phyloP scores from a whole-genome alignment of 352 stramenopile genomes.

The Phytophthora idaei region DNA sequence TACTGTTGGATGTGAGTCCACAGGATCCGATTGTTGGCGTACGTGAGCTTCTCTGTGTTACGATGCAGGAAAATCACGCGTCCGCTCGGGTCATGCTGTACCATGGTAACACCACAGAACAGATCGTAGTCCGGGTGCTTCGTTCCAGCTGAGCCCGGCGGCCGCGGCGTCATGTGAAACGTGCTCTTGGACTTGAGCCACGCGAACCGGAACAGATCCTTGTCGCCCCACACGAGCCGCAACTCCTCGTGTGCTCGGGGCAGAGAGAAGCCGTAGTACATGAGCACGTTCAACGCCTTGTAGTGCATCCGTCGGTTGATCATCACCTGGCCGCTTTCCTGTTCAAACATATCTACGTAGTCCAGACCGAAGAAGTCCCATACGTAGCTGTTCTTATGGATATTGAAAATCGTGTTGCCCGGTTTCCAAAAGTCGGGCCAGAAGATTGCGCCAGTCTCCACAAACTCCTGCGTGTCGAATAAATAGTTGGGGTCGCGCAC shows the following conservation, averaged over 20 bases:
- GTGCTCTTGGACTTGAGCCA: constrained; percentile 75
- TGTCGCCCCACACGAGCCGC: constrained; percentile 78
- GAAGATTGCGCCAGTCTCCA: constrained; percentile 67
- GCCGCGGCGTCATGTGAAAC: constrained; percentile 66
- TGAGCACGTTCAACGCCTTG: constrained; percentile 67
- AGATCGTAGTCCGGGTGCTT: constrained; percentile 53
- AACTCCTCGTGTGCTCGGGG: constrained; percentile 53
- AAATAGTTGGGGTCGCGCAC: constrained; percentile 65
- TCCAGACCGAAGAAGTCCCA: constrained; percentile 73
- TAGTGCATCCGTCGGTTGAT: constrained; percentile 63
- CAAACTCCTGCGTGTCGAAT: constrained; percentile 69
- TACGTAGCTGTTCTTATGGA: constrained; percentile 66
- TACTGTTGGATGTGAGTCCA: constrained; percentile 71
- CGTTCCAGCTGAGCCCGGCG: constrained; percentile 54
- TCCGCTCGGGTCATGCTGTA: constrained; percentile 66
- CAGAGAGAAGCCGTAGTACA: constrained; percentile 68
- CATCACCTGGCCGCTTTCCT: constrained; percentile 81
- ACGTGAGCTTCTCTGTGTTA: constrained; percentile 71
- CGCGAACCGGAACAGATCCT: constrained; percentile 83
- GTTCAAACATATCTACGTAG: constrained; percentile 76
- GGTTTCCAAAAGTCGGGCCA: constrained; percentile 86
- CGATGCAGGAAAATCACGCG: constrained; percentile 74
- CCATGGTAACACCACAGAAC: constrained; percentile 81
- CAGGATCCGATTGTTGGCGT: constrained; percentile 47
- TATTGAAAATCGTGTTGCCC: constrained; percentile 79